These are phyloP conservation scores for Perilla frutescens DNA, from an alignment of 257 asterid species.

Conservation along the genomic window DNA sequence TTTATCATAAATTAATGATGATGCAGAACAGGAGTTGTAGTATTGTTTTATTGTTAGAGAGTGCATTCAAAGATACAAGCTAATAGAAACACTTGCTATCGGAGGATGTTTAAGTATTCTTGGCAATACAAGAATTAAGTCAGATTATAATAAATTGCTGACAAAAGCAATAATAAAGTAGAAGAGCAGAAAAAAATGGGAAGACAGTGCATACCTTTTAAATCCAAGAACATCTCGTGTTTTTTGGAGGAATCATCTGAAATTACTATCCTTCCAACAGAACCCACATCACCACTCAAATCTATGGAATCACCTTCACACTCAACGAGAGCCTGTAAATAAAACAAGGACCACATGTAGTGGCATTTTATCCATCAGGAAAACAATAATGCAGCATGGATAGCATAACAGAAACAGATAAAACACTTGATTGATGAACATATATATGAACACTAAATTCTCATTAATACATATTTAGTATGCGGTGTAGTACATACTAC, in stretches of 20 bases:
- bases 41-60: not conserved
- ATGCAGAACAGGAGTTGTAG: not conserved
- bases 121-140: constrained; percentile 27
- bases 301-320: constrained; percentile 93
- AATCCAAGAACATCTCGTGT: constrained; percentile 80
- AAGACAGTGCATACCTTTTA: constrained; percentile 68
- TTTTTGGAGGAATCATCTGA: constrained; percentile 65
- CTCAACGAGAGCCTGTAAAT: constrained; percentile 83
- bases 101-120: constrained; percentile 18
- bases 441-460: not conserved
- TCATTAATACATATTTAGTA: not conserved
- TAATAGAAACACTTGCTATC: not conserved
- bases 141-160: constrained; percentile 5
- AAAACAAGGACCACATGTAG: constrained; percentile 12
- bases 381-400: constrained; percentile 26
- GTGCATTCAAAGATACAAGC: constrained; percentile 8
- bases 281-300: constrained; percentile 94
- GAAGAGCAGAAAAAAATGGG: not conserved
- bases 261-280: constrained; percentile 81
- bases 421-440: constrained; percentile 1
- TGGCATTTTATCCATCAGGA: constrained; percentile 15
- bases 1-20: not conserved
- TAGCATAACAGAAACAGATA: not conserved
- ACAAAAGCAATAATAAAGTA: not conserved
- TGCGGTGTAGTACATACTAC: constrained; percentile 3